phyloP scores from a whole-genome alignment of 495 filamentous ascomycete species.

The Penicillium taxi region DNA sequence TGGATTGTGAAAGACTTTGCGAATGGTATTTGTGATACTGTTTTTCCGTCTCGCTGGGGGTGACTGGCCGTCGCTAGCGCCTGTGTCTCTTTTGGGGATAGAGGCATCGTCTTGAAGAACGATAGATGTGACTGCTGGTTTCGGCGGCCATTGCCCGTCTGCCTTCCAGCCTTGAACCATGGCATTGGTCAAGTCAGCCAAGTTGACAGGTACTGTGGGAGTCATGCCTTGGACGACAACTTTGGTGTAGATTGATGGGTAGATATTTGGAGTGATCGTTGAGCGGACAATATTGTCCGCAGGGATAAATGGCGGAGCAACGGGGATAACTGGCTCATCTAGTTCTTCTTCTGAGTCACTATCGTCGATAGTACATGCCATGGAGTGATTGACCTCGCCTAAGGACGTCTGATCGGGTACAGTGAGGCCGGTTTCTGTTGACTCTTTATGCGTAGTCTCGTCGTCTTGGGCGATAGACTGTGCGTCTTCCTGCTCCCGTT shows the following conservation, averaged over 20 bases:
- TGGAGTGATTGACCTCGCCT: conserved; percentile 6
- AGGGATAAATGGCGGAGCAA: conserved; percentile 60
- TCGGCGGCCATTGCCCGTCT: conserved; percentile 91
- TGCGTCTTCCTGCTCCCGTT: conserved; percentile 19
- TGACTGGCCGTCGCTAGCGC: conserved; percentile 5
- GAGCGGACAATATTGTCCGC: conserved; percentile 60
- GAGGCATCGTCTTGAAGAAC: conserved; percentile 29
- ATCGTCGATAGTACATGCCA: conserved; percentile 10
- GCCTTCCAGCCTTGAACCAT: conserved; percentile 90
- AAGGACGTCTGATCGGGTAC: conserved; percentile 16
- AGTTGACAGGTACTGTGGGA: conserved; percentile 79
- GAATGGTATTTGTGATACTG: conserved; percentile 37
- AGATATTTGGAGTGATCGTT: conserved; percentile 61
- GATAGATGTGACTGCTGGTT: conserved; percentile 29
- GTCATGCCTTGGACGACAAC: conserved; percentile 68
- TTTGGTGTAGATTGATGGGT: conserved; percentile 81
- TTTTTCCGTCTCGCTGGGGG: conserved; percentile 26
- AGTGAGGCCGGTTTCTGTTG: conserved; percentile 28
- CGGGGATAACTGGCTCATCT: conserved; percentile 46
- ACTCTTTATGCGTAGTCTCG: conserved; percentile 18
- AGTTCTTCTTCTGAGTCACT: conserved; percentile 19
- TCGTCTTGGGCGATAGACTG: conserved; percentile 20
- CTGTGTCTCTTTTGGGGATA: conserved; percentile 16
- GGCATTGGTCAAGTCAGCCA: conserved; percentile 68
- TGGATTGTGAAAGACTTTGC: conserved; percentile 39